Evolutionary conservation across 1,139 yeast species (phyloP).

Genomic region (Scheffersomyces parashehatae): DNA sequence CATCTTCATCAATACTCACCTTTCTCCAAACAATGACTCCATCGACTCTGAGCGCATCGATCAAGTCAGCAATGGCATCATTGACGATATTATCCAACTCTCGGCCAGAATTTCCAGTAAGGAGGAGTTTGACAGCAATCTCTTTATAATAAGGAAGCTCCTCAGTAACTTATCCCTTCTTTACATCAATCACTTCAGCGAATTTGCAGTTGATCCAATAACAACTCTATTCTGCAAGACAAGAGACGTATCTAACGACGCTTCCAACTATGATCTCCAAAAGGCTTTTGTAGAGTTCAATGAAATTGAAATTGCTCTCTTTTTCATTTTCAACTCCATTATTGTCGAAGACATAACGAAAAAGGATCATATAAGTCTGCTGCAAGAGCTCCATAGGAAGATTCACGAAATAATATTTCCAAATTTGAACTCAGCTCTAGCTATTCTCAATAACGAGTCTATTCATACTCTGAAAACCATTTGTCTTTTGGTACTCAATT

Average conservation of each 20-base stretch:
- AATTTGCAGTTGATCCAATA: slow-evolving; percentile 6
- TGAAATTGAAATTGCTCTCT: slow-evolving; percentile 9
- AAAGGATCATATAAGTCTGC: slow-evolving; percentile 20
- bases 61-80: slow-evolving; percentile 7
- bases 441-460: neutral
- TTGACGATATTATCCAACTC: slow-evolving; percentile 8
- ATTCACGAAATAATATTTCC: slow-evolving; percentile 10
- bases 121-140: slow-evolving; percentile 11
- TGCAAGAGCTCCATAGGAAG: slow-evolving; percentile 10
- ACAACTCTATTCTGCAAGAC: slow-evolving; percentile 2
- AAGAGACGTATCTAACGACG: neutral
- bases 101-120: slow-evolving; percentile 2
- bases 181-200: slow-evolving; percentile 29
- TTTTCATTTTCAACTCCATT: slow-evolving; percentile 34
- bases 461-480: slow-evolving; percentile 2
- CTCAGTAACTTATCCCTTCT: slow-evolving; percentile 56
- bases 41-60: slow-evolving; percentile 3
- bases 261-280: neutral
- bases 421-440: slow-evolving; percentile 3
- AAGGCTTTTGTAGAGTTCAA: slow-evolving; percentile 1
- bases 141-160: slow-evolving; percentile 34
- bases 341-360: slow-evolving; percentile 58
- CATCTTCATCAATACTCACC: slow-evolving; percentile 49
- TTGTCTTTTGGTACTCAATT: slow-evolving; percentile 27
- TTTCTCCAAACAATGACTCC: slow-evolving; percentile 1